Conservation (phyloP, 305 asterid species). For the Fraxinus xanthoxyloides region DNA sequence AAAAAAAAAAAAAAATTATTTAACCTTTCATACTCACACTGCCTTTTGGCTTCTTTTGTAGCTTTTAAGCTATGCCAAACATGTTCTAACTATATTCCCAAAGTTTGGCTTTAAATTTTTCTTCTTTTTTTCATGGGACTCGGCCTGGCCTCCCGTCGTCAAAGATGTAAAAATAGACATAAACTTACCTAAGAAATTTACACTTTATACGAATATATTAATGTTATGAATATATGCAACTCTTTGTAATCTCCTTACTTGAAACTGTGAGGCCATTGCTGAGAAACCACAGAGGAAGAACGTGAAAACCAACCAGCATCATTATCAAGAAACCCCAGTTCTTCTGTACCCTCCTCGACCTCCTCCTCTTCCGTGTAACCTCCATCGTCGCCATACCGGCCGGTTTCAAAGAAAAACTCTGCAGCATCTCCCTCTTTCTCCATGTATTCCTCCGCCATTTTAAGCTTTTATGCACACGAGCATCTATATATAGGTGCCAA, state of each 20-base stretch:
- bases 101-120: neutral
- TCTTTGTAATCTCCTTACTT: slow-evolving; percentile 28
- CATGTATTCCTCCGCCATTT: slow-evolving; percentile 28
- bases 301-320: slow-evolving; percentile 26
- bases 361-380: slow-evolving; percentile 18
- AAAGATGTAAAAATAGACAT: neutral
- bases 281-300: slow-evolving; percentile 41
- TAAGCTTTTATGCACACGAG: neutral
- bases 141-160: neutral
- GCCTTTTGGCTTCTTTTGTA: neutral
- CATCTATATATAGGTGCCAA: neutral
- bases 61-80: neutral
- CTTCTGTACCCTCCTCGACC: slow-evolving; percentile 2
- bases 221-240: neutral
- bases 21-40: neutral
- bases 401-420: slow-evolving; percentile 40
- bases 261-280: slow-evolving; percentile 74
- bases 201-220: neutral
- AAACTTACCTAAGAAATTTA: neutral
- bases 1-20: neutral
- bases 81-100: neutral
- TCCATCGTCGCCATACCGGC: slow-evolving; percentile 24
- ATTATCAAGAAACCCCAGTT: slow-evolving; percentile 10
- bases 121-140: neutral
- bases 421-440: neutral